Percentiles rank a stretch among this genome's conserved stretches.
Conservation (phyloP, 1,139 yeast species). For the Pichia norvegensis region DNA sequence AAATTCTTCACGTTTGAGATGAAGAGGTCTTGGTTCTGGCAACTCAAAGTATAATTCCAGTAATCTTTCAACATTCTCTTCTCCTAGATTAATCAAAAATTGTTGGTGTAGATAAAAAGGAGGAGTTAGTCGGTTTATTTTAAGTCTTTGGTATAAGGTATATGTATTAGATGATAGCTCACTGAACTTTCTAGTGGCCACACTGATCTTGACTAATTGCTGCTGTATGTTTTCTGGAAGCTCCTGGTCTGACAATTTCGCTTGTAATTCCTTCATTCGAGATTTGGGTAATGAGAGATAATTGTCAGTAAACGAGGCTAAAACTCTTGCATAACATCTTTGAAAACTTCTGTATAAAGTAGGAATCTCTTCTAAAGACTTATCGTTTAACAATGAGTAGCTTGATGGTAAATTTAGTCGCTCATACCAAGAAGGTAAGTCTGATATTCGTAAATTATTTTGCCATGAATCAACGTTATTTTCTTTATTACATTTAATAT, state of each 20-base stretch:
- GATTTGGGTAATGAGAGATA: constrained; percentile 2
- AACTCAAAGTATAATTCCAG: constrained; percentile 18
- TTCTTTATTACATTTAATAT: neutral
- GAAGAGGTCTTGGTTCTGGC: constrained; percentile 15
- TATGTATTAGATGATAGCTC: constrained; percentile 9
- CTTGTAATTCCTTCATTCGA: constrained; percentile 1
- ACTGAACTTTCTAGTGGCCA: constrained; percentile 7
- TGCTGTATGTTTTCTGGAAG: constrained; percentile 5
- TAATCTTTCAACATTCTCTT: constrained; percentile 7
- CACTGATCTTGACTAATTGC: constrained; percentile 6
- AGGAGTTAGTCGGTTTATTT: constrained; percentile 9
- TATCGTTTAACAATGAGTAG: constrained; percentile 5
- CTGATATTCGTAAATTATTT: neutral
- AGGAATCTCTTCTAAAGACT: neutral
- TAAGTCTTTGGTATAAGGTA: constrained; percentile 12
- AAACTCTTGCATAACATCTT: constrained; percentile 7
- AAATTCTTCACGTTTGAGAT: constrained; percentile 21
- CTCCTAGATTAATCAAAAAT: constrained; percentile 12
- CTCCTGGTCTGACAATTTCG: constrained; percentile 1
- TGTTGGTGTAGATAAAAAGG: constrained; percentile 19
- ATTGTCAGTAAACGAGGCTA: constrained; percentile 4
- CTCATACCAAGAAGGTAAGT: constrained; percentile 12
- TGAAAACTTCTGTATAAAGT: constrained; percentile 10
- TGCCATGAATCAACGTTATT: neutral
- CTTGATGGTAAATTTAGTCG: constrained; percentile 8